These are phyloP conservation scores for Cladophialophora chaetospira DNA, from an alignment of 2,329 filamentous ascomycete species.

Conservation along the genomic window DNA sequence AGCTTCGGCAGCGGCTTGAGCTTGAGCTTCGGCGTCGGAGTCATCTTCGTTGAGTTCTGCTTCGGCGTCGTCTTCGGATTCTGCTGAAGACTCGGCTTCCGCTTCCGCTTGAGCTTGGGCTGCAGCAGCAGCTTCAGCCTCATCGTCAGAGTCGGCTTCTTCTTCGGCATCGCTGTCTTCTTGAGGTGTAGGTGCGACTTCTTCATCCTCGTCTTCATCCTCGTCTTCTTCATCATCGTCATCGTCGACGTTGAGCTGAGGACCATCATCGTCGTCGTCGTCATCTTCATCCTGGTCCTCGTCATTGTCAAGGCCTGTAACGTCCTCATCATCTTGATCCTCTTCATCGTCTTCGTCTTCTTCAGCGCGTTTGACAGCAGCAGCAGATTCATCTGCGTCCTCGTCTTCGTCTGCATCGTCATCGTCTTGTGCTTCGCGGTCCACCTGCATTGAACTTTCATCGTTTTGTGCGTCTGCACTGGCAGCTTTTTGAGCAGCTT, in stretches of 20 bases:
- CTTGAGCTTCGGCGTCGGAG: conserved; percentile 20
- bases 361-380: background rate
- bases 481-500: conserved; percentile 16
- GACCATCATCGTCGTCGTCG: conserved; percentile 18
- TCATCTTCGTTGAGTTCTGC: conserved; percentile 12
- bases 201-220: conserved; percentile 36
- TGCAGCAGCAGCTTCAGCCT: conserved; percentile 8
- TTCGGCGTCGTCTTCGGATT: conserved; percentile 18
- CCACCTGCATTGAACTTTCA: conserved; percentile 19
- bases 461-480: conserved; percentile 21
- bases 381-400: conserved; percentile 10
- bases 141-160: conserved; percentile 17
- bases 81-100: background rate
- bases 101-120: conserved; percentile 9
- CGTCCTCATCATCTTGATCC: conserved; percentile 5
- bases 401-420: conserved; percentile 20
- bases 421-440: conserved; percentile 20
- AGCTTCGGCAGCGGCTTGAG: conserved; percentile 11
- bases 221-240: conserved; percentile 22
- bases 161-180: conserved; percentile 14
- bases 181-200: conserved; percentile 4
- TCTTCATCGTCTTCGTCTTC: conserved; percentile 21
- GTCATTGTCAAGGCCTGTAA: background rate
- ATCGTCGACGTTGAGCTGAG: conserved; percentile 13
- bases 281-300: conserved; percentile 14